Base-by-base conservation (phyloP, 1,139 yeast species). In the Yamadazyma blattariae region DNA sequence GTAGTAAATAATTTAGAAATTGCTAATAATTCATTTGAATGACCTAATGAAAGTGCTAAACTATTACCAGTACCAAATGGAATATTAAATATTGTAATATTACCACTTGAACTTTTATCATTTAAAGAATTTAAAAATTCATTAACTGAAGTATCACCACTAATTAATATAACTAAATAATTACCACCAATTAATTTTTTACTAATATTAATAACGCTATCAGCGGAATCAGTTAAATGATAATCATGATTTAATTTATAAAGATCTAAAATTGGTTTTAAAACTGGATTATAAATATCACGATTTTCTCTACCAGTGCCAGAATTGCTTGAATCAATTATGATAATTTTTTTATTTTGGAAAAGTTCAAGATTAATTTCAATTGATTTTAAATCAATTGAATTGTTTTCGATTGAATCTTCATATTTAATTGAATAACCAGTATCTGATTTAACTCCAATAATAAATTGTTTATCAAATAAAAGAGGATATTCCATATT, bases 1-100 rank as follows among this genome's bases (percentile, higher is more conserved):
- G 19, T 17, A 1, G 45, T 39, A 10, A 83, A 51, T 5, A 76
- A 59, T 23, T 62, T 59, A 5, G 67, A 52, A 1, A 83, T 65
- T 0, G 66, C 63, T 5, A 67, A 50, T 2, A 71, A 57, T 19
- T 65, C 64, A 11, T 51, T 48, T 1, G 47, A 44, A 13, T 78
- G 50, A 1, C 77, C 79, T 8, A 82, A 48, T 0, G 95, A 81
- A 14, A 76, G 71, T 2, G 88, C 76, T 37, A 87, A 63, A 7
- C 95, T 89, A 52, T 89, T 89, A 0, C 96, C 97, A 0, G 96
- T 82, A 1, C 97, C 97, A 36, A 80, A 69, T 0, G 97, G 95
- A 16, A 89, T 61, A 3, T 79, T 72, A 9, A 68, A 61, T 2
- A 85, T 34, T 11, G 55, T 50, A 29, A 71, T 33, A 2, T 53